phyloP scores from a whole-genome alignment of 345 rosid genomes.

The Eucalyptus fibrosa region DNA sequence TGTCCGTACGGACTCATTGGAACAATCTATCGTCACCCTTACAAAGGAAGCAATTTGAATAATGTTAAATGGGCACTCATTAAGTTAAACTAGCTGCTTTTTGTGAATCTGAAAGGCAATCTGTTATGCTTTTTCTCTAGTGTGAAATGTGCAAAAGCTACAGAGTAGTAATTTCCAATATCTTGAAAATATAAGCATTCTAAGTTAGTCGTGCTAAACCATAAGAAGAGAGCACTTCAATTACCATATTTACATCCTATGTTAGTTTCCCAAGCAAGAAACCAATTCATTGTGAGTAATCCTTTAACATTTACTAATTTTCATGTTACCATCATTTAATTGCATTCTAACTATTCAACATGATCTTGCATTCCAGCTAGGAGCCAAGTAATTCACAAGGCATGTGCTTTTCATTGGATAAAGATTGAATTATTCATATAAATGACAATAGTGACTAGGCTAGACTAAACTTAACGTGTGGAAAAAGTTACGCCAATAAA shows the following conservation, averaged over 20 bases:
- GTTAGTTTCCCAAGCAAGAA: no score
- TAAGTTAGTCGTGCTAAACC: not conserved
- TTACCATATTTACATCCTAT: not conserved
- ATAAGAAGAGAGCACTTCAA: not conserved
- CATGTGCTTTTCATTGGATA: not conserved
- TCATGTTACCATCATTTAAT: no score
- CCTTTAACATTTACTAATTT: not conserved
- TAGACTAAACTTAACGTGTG: not conserved
- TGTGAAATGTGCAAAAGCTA: not conserved
- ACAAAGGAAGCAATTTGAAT: no score
- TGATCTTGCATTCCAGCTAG: no score
- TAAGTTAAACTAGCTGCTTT: not conserved
- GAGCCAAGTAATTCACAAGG: no score
- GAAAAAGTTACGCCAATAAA: not conserved
- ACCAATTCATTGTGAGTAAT: no score
- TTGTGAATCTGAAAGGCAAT: not conserved
- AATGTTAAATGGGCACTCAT: not conserved
- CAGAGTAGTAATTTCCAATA: no score
- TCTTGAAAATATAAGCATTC: not conserved
- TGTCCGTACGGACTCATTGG: rapidly evolving
- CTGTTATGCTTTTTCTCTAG: not conserved
- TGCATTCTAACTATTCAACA: no score
- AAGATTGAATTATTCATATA: not conserved
- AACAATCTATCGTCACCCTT: not conserved
- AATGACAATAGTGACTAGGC: no score